Evolutionary conservation across 305 asterid genomes (phyloP).

Genomic region (Fraxinus latifolia): DNA sequence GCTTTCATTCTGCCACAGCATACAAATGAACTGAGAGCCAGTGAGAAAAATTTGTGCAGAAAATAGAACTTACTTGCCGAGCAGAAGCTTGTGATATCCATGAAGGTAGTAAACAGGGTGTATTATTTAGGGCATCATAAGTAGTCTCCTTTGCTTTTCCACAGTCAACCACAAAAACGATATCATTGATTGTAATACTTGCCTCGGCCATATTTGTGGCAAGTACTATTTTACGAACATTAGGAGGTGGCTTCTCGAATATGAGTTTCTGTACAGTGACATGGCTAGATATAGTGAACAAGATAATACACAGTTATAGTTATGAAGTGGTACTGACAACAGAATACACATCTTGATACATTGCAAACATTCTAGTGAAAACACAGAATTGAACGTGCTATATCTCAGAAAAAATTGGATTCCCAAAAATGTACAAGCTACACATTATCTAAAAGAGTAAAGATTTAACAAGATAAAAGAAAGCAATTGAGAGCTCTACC

Average conservation of each 20-base stretch:
- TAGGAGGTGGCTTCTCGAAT: slow-evolving; percentile 86
- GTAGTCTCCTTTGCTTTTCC: slow-evolving; percentile 99
- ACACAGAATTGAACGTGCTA: not conserved
- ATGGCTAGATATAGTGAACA: slow-evolving; percentile 23
- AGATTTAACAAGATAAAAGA: slow-evolving; percentile 12
- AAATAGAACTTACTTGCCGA: slow-evolving; percentile 67
- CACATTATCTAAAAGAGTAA: not conserved
- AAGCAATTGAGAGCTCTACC: slow-evolving; percentile 7
- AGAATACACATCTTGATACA: slow-evolving; percentile 9
- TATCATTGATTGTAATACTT: slow-evolving; percentile 93
- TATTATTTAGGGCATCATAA: slow-evolving; percentile 85
- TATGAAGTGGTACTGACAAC: slow-evolving; percentile 2
- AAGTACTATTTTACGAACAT: slow-evolving; percentile 89
- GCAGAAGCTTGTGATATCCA: slow-evolving; percentile 99
- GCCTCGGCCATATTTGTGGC: slow-evolving; percentile 99
- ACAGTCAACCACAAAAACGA: slow-evolving; percentile 97
- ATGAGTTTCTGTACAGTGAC: slow-evolving; percentile 71
- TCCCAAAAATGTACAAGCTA: slow-evolving; percentile 9
- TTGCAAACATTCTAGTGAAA: slow-evolving; percentile 5
- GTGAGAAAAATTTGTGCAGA: slow-evolving; percentile 17
- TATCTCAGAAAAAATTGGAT: slow-evolving; percentile 17
- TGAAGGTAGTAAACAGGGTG: slow-evolving; percentile 93
- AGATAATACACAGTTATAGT: not conserved
- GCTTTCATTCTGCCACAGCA: slow-evolving; percentile 12
- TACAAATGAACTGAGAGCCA: slow-evolving; percentile 8